Evolutionary conservation across 225 moss, liverwort and hornwort genomes (phyloP).

Genomic region (Ulota crispa): DNA sequence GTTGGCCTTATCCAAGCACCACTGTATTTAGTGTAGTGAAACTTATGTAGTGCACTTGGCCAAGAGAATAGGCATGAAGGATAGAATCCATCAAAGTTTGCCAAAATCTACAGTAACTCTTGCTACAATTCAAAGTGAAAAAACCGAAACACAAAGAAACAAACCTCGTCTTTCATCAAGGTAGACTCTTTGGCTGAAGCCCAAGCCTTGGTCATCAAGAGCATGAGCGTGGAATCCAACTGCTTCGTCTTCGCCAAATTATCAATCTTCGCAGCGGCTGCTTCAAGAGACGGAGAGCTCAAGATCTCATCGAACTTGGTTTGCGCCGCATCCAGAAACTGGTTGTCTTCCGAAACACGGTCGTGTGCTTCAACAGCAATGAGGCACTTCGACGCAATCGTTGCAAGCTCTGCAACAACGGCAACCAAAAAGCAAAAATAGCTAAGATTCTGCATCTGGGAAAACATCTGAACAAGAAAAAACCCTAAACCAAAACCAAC

Average conservation of each 20-base stretch:
- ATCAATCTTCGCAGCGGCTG: constrained; percentile 84
- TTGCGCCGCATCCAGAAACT: constrained; percentile 58
- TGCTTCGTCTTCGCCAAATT: constrained; percentile 75
- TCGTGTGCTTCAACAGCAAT: constrained; percentile 76
- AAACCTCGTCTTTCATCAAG: constrained; percentile 93
- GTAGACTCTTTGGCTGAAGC: constrained; percentile 96
- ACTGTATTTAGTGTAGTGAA: too few species aligned
- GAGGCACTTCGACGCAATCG: constrained; percentile 75
- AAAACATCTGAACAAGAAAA: too few species aligned
- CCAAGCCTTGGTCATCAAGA: constrained; percentile 94
- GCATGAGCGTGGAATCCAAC: constrained; percentile 94
- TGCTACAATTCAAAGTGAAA: neutral
- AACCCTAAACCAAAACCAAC: too few species aligned
- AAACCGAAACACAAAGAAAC: neutral
- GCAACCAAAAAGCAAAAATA: neutral
- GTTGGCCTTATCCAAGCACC: too few species aligned
- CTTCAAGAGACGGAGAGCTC: constrained; percentile 76
- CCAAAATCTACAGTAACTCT: neutral
- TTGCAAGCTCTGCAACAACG: constrained; percentile 58
- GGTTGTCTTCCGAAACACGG: constrained; percentile 55
- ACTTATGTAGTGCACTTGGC: too few species aligned
- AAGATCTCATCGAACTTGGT: constrained; percentile 83
- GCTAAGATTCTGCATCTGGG: too few species aligned
- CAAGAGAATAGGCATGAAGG: neutral
- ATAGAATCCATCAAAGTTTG: neutral